Base-by-base conservation (phyloP, 129 eudicot species). In the Dittrichia graveolens region DNA sequence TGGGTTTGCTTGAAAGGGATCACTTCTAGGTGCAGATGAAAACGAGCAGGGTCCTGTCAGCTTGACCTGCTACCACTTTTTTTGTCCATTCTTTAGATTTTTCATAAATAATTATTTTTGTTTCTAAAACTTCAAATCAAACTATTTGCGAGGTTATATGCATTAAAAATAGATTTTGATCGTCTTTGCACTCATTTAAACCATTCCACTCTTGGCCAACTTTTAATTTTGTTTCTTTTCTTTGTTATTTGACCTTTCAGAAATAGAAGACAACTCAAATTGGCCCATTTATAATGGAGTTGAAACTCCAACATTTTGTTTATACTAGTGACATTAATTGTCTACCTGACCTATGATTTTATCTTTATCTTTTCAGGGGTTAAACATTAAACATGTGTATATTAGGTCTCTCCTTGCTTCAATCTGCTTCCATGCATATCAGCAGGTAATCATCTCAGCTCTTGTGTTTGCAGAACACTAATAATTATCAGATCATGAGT, bases 351-450 rank as follows among this genome's bases (percentile, higher is more conserved):
- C 50, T 41, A 12, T 70, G 5, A 50, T 52, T 52, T 8, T 41
- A n/a, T 72, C n/a, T 61, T 18, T 45, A 43, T 35, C 57, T 42
- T 83, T 70, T 43, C 86, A 95, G 99, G 96, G 97, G 15, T 50
- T 95, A 69, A 86, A 90, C 82, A 84, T 90, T 60, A 77, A 78
- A 39, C 85, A 95, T 67, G 67, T 95, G 35, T 95, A 88, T 80
- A 81, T 77, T n/a, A 79, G 89, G 76, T 81, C 99, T 54, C 76
- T 95, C 16, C 56, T 95, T 42, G 99, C 99, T 67, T 93, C 97
- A 64, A 89, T 95, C 56, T 95, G 96, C 87, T 95, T 84, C 84
- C 99, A 95, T 64, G 96, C 97, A 67, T 95, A 95, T 80, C 99
- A 95, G 89, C 97, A 95, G 94, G 99, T 88, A 90, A 69, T 76